Evolutionary conservation across 495 filamentous ascomycete genomes (phyloP), one percentile per base, ranked within the genome.

Genomic region (Penicillium pancosmium): DNA sequence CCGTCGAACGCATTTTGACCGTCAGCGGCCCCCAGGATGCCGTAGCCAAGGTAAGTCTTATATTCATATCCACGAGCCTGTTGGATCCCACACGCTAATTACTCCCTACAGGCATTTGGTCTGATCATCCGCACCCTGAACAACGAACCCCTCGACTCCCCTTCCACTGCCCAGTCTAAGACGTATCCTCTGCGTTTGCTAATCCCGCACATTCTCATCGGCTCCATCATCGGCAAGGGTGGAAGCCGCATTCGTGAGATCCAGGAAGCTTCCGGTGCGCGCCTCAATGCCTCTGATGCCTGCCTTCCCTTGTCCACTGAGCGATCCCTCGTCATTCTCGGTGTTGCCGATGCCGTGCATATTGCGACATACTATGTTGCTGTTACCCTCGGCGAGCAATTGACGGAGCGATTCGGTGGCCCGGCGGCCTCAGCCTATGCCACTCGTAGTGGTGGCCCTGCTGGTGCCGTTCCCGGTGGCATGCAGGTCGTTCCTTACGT

Each of bases 301-400:
- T 96, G 92, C 69, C 84, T 98, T 41, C 94, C 94, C 19, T 78
- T 97, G 41, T 98, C 94, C 10, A 94, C 90, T 43, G 94, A 98
- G 77, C 89, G 94, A 47, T 98, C 95, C 15, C 86, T 98, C n/a
- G 92, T 97, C 53, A 90, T 94, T 48, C 88, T 92, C 69, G 91
- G 91, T 66, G 91, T 94, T 44, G 91, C 91, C 52, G 91, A 94
- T 78, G 93, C 94, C 40, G 94, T 98, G 49, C 94, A 98, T 74
- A 98, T 98, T 70, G 94, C 94, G 25, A 95, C 93, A 25, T 98
- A 98, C 79, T 98, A 98, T 65, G 93, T 98, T 55, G 93, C 91
- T 13, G 94, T 91, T 72, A 98, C 94, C 8, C 84, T 98, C 33
- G 89, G 93, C 44, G 93, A 98, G 77, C 94, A 98, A 72, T 84